Percentiles rank a stretch among this genome's conserved stretches.
phyloP scores from a whole-genome alignment of 495 filamentous ascomycete species.

The Diplogelasinospora grovesii region DNA sequence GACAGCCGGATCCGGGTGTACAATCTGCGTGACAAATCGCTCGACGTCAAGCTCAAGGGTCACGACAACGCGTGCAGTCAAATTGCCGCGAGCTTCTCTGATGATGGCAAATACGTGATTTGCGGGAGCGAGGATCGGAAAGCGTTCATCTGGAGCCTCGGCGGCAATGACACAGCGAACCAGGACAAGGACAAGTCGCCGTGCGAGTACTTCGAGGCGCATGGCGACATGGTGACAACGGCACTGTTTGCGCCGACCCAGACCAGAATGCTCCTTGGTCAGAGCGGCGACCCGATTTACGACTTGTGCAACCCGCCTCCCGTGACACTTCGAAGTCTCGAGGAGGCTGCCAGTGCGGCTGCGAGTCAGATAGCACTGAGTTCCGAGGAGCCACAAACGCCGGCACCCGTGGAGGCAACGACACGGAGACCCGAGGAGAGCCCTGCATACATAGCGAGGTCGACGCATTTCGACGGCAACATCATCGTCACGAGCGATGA shows the following conservation, averaged over 20 bases:
- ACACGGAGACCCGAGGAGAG: constrained; percentile 42
- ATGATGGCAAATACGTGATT: constrained; percentile 81
- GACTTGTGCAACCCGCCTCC: constrained; percentile 96
- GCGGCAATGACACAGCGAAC: constrained; percentile 42
- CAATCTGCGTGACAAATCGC: constrained; percentile 70
- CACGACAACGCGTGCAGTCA: constrained; percentile 90
- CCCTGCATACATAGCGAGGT: constrained; percentile 63
- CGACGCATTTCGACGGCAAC: constrained; percentile 72
- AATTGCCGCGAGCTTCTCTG: constrained; percentile 82
- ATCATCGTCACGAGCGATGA: constrained; percentile 92
- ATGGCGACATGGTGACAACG: constrained; percentile 79
- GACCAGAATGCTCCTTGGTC: constrained; percentile 68
- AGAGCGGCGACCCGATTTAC: constrained; percentile 86
- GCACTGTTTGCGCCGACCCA: constrained; percentile 76
- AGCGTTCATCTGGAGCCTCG: constrained; percentile 81
- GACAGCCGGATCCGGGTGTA: constrained; percentile 93
- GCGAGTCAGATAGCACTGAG: constrained; percentile 21
- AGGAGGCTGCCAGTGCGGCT: constrained; percentile 45
- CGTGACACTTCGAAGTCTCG: constrained; percentile 71
- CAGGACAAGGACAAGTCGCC: constrained; percentile 73
- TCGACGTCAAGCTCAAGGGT: constrained; percentile 88
- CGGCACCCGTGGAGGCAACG: constrained; percentile 12
- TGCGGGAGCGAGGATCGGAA: constrained; percentile 90
- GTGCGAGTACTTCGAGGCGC: constrained; percentile 82
- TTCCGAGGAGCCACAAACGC: constrained; percentile 24